phyloP scores from a whole-genome alignment of 2,329 filamentous ascomycete species.

The Colletotrichum sp. region DNA sequence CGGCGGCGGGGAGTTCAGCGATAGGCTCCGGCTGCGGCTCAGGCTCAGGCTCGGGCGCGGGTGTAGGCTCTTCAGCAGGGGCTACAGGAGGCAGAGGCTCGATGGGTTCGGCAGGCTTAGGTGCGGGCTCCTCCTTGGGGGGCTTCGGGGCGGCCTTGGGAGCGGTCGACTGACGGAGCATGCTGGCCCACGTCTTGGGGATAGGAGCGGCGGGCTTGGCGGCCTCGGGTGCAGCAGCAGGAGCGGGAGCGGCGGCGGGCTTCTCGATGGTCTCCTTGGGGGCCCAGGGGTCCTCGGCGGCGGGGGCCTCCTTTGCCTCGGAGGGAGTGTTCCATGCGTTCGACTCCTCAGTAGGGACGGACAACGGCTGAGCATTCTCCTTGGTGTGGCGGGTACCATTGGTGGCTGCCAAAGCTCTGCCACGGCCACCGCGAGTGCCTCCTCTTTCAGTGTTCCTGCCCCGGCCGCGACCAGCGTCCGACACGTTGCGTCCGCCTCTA shows the following conservation, averaged over 20 bases:
- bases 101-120: slow-evolving; percentile 50
- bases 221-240: slow-evolving; percentile 39
- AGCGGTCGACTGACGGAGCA: slow-evolving; percentile 67
- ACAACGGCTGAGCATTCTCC: slow-evolving; percentile 59
- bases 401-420: slow-evolving; percentile 63
- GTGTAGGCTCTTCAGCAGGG: slow-evolving; percentile 27
- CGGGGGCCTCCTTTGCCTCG: slow-evolving; percentile 33
- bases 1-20: slow-evolving; percentile 33
- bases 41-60: slow-evolving; percentile 31
- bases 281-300: slow-evolving; percentile 41
- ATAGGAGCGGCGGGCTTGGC: slow-evolving; percentile 43
- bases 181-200: slow-evolving; percentile 75
- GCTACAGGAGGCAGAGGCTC: slow-evolving; percentile 38
- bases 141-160: slow-evolving; percentile 62
- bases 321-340: slow-evolving; percentile 59
- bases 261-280: slow-evolving; percentile 44
- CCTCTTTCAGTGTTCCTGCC: slow-evolving; percentile 68
- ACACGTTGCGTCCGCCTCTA: slow-evolving; percentile 66
- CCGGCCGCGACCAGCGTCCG: slow-evolving; percentile 65
- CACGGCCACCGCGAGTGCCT: slow-evolving; percentile 61
- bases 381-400: slow-evolving; percentile 63
- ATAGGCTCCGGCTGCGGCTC: slow-evolving; percentile 40
- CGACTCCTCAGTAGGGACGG: slow-evolving; percentile 75
- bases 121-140: slow-evolving; percentile 52
- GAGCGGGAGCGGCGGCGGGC: slow-evolving; percentile 34